A percentile compares a stretch with the other conserved stretches of the same genome.
These are phyloP conservation scores for Pleurotus tuoliensis DNA, from an alignment of 768 basidiomycete genomes.

Conservation along the genomic window DNA sequence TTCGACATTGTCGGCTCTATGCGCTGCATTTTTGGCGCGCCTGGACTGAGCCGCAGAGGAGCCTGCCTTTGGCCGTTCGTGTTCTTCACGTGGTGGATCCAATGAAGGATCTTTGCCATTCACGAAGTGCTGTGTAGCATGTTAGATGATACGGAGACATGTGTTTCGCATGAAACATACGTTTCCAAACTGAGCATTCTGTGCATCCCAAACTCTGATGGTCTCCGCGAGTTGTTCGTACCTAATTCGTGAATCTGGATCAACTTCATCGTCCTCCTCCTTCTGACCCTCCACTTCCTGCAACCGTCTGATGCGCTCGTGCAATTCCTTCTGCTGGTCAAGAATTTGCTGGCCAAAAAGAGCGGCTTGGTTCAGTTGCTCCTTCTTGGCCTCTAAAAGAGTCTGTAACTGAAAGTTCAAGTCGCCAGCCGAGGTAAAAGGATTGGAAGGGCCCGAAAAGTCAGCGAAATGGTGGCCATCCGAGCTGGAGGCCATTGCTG, in stretches of 20 bases:
- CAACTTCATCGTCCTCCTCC: conserved; percentile 58
- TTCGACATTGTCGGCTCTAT: conserved; percentile 89
- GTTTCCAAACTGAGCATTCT: conserved; percentile 74
- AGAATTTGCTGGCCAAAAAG: conserved; percentile 92
- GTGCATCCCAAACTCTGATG: conserved; percentile 71
- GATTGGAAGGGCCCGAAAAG: conserved; percentile 16
- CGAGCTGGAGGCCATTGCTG: conserved; percentile 37
- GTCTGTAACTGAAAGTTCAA: conserved; percentile 59
- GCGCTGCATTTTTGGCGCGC: conserved; percentile 87
- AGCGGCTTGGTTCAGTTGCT: conserved; percentile 88
- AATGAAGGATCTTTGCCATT: conserved; percentile 46
- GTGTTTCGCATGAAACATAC: conserved; percentile 5
- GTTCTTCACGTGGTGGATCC: conserved; percentile 56
- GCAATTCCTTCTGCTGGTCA: conserved; percentile 89
- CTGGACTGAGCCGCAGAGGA: conserved; percentile 84
- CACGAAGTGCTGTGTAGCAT: conserved; percentile 30
- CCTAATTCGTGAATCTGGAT: conserved; percentile 63
- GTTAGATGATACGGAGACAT: conserved; percentile 8
- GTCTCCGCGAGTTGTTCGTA: conserved; percentile 77
- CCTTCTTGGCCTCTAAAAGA: conserved; percentile 87
- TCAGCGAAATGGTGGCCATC: conserved; percentile 23
- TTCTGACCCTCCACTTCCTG: conserved; percentile 68
- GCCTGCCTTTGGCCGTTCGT: conserved; percentile 59
- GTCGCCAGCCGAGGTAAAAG: conserved; percentile 51
- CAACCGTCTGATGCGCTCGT: conserved; percentile 80